These are phyloP conservation scores for Metarhizium anisopliae DNA, from an alignment of 2,329 filamentous ascomycete genomes.

Conservation along the genomic window DNA sequence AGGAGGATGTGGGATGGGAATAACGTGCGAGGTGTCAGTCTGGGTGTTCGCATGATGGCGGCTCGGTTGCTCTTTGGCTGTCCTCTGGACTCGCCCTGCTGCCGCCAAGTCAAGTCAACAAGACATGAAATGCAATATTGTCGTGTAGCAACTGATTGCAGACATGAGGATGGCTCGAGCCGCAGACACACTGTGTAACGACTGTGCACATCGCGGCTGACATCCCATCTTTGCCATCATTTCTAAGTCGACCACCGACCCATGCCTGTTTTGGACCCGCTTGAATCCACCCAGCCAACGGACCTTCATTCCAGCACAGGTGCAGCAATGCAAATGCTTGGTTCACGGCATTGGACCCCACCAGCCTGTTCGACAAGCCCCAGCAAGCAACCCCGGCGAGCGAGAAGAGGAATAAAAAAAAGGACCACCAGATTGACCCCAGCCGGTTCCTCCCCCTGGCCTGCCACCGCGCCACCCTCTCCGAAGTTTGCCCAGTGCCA, in stretches of 20 bases:
- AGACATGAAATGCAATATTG: neutral
- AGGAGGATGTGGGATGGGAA: neutral
- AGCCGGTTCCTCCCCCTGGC: slow-evolving; percentile 1
- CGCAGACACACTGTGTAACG: neutral
- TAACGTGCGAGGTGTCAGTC: neutral
- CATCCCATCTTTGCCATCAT: neutral
- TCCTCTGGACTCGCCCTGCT: neutral
- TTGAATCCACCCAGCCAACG: neutral
- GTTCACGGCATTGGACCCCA: neutral
- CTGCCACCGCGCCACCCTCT: neutral
- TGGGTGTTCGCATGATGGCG: neutral
- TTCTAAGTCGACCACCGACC: neutral
- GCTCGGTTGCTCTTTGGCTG: neutral
- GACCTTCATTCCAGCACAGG: slow-evolving; percentile 2
- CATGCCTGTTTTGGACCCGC: neutral
- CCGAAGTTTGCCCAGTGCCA: neutral
- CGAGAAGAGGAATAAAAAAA: neutral
- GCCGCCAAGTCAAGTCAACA: neutral
- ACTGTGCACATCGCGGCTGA: neutral
- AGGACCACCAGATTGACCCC: neutral
- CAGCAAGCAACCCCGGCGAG: neutral
- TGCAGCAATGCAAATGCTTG: neutral
- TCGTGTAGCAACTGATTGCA: neutral
- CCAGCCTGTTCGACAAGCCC: neutral
- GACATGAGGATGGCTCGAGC: neutral